Evolutionary conservation across 306 rosid genomes (phyloP).

Genomic region (Gynostemma pentaphyllum): DNA sequence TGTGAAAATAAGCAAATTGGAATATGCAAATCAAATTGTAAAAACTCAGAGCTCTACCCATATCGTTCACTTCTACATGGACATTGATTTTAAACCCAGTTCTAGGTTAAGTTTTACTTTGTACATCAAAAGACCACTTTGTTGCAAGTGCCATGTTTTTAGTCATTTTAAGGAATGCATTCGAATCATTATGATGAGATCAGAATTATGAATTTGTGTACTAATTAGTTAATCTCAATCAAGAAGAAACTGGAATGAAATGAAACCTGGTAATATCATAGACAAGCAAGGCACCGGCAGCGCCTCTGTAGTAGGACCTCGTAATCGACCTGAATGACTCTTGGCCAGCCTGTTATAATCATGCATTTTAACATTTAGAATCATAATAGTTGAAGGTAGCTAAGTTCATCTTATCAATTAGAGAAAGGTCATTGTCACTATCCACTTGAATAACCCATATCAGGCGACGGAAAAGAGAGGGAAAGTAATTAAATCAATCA

Average conservation of each 20-base stretch:
- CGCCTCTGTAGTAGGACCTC: conserved; percentile 95
- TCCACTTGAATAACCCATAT: too few relatives aligned
- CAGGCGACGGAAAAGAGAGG: too few relatives aligned
- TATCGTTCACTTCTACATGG: neutral
- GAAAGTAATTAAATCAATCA: too few relatives aligned
- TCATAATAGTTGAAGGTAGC: neutral
- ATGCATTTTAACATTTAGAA: conserved; percentile 3
- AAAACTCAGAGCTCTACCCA: neutral
- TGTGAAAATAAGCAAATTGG: neutral
- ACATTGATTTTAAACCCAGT: neutral
- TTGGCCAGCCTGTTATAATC: conserved; percentile 79
- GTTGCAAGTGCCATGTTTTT: neutral
- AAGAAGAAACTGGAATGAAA: neutral
- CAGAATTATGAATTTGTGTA: neutral
- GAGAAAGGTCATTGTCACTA: neutral
- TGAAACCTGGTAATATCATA: conserved; percentile 95
- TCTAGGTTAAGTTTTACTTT: neutral
- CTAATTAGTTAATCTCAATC: conserved; percentile 2
- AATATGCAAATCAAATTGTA: neutral
- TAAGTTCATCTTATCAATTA: neutral
- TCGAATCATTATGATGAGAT: neutral
- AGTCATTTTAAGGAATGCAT: neutral
- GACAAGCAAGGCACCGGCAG: conserved; percentile 96
- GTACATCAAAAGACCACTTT: neutral
- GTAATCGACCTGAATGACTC: conserved; percentile 98